These are phyloP conservation scores for Mallotus nudiflorus DNA, from an alignment of 345 rosid genomes.

Conservation along the genomic window DNA sequence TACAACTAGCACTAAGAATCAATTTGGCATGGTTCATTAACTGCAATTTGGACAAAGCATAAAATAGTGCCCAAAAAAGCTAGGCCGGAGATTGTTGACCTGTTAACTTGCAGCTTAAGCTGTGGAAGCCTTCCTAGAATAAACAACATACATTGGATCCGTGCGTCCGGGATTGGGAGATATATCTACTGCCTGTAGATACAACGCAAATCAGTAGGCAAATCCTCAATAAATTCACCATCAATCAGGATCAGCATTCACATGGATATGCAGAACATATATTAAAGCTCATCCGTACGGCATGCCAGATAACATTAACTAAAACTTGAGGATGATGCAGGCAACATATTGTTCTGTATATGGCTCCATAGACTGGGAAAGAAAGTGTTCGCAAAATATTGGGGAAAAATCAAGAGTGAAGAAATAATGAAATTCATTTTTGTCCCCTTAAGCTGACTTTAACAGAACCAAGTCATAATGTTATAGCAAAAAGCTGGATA, in stretches of 20 bases:
- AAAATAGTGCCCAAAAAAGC: not conserved
- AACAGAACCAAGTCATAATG: not conserved
- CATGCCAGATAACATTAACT: not conserved
- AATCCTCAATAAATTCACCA: not conserved
- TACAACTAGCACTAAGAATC: too few relatives aligned
- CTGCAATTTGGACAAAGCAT: not conserved
- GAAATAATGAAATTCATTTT: not conserved
- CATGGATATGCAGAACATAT: not conserved
- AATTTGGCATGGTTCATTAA: too few relatives aligned
- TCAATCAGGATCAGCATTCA: not conserved
- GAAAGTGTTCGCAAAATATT: not conserved
- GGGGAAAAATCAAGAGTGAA: not conserved
- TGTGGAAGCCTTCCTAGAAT: conserved; percentile 59
- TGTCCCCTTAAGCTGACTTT: not conserved
- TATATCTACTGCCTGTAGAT: conserved; percentile 80
- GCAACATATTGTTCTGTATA: not conserved
- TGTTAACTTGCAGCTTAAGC: conserved; percentile 39
- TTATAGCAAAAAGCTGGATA: too few relatives aligned
- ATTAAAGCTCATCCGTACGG: too few relatives aligned
- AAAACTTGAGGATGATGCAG: not conserved
- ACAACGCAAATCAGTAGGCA: conserved; percentile 12
- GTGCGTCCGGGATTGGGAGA: conserved; percentile 87
- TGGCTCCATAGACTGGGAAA: not conserved
- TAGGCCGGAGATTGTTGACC: not conserved
- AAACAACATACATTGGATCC: conserved; percentile 83